Conservation (phyloP, 2,329 filamentous ascomycete genomes). For the Aschersonia sp. region DNA sequence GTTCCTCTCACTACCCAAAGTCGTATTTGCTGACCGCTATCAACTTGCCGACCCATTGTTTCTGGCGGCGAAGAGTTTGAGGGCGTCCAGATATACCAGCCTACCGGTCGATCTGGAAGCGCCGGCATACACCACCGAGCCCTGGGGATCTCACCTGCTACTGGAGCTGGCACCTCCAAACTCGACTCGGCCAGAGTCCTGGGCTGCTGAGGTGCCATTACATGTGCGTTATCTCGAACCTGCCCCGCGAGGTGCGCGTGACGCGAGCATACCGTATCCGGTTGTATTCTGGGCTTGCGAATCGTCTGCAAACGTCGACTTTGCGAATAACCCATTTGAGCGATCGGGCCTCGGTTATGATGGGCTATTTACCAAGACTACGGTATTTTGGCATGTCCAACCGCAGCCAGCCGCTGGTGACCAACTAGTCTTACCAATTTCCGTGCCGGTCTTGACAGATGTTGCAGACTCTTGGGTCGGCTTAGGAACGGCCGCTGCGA, state of each 20-base stretch:
- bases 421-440: constrained; percentile 36
- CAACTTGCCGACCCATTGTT: constrained; percentile 67
- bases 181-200: constrained; percentile 24
- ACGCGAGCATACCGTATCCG: constrained; percentile 59
- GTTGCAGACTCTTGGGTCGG: constrained; percentile 31
- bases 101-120: constrained; percentile 82
- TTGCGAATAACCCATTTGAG: constrained; percentile 73
- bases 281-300: constrained; percentile 83
- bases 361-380: constrained; percentile 57
- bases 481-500: constrained; percentile 40
- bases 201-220: constrained; percentile 60
- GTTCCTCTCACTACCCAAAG: constrained; percentile 68
- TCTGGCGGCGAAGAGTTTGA: constrained; percentile 65
- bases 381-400: constrained; percentile 68
- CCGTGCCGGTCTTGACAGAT: constrained; percentile 51
- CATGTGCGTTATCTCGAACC: constrained; percentile 74
- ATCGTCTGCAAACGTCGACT: constrained; percentile 49
- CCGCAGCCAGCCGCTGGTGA: constrained; percentile 26
- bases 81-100: constrained; percentile 49
- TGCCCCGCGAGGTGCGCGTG: constrained; percentile 34
- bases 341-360: constrained; percentile 76
- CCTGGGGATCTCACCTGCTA: constrained; percentile 70
- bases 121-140: constrained; percentile 60
- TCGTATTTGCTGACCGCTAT: constrained; percentile 77
- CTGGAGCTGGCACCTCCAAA: constrained; percentile 53